These are phyloP conservation scores for Penicillium sp. DNA, from an alignment of 2,329 filamentous ascomycete genomes.

Conservation along the genomic window DNA sequence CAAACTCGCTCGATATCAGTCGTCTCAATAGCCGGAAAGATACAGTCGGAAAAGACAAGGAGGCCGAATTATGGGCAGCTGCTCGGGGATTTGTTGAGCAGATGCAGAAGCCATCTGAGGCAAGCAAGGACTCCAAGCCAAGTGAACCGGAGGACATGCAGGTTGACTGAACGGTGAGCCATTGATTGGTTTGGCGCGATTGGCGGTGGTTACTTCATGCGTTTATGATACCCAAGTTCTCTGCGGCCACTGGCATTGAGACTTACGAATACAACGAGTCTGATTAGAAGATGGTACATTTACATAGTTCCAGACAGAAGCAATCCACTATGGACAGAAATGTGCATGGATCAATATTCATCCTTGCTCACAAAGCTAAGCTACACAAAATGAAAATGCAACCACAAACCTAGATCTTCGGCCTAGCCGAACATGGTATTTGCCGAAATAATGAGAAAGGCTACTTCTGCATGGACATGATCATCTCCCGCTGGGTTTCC, in stretches of 20 bases:
- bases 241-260: constrained; percentile 1
- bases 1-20: constrained; percentile 72
- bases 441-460: background rate
- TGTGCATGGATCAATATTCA: constrained; percentile 7
- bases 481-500: constrained; percentile 85
- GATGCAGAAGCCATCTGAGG: constrained; percentile 23
- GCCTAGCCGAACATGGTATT: constrained; percentile 9
- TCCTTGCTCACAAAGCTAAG: constrained; percentile 16
- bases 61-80: constrained; percentile 72
- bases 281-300: constrained; percentile 10
- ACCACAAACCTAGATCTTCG: constrained; percentile 12
- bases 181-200: constrained; percentile 48
- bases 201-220: background rate
- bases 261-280: constrained; percentile 1
- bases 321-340: background rate
- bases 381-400: constrained; percentile 19
- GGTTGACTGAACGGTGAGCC: constrained; percentile 32
- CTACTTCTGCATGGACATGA: constrained; percentile 57
- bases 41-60: constrained; percentile 78
- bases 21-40: constrained; percentile 85
- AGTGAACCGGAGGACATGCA: constrained; percentile 38
- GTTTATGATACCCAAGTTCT: constrained; percentile 14
- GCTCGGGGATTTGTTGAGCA: constrained; percentile 56
- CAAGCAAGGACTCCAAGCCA: constrained; percentile 10
- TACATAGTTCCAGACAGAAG: background rate